These are phyloP conservation scores for Penicillium mononematosum DNA, from an alignment of 495 filamentous ascomycete species.

Conservation along the genomic window DNA sequence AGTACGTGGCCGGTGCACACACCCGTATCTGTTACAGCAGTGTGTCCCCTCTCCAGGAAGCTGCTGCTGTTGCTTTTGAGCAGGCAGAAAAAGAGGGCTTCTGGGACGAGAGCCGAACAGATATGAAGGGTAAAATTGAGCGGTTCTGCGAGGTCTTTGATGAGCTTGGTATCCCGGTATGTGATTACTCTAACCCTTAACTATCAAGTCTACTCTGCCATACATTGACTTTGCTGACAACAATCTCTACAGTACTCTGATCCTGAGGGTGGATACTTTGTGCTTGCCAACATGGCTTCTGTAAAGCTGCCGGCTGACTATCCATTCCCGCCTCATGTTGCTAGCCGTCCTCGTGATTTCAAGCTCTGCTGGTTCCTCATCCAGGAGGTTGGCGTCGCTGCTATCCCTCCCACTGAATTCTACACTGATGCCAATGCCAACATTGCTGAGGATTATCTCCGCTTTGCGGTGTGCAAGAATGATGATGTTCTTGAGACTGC, in stretches of 20 bases:
- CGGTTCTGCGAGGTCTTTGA: constrained; percentile 84
- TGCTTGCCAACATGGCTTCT: constrained; percentile 84
- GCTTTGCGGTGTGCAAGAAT: constrained; percentile 96
- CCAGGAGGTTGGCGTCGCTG: constrained; percentile 90
- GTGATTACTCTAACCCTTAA: constrained; percentile 15
- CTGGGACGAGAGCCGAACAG: constrained; percentile 79
- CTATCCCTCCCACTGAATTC: constrained; percentile 95
- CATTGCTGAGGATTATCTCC: constrained; percentile 86
- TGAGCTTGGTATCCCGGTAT: constrained; percentile 77
- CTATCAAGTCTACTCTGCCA: not conserved
- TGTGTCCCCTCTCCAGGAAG: constrained; percentile 91
- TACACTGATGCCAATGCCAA: constrained; percentile 80
- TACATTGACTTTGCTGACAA: constrained; percentile 9
- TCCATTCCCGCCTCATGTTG: constrained; percentile 84
- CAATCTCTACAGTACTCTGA: constrained; percentile 63
- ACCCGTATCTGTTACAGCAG: constrained; percentile 95
- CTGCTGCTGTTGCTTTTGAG: constrained; percentile 93
- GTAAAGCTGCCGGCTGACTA: constrained; percentile 80
- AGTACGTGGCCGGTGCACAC: constrained; percentile 88
- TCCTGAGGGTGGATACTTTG: constrained; percentile 95
- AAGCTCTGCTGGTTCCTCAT: constrained; percentile 95
- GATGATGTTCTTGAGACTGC: constrained; percentile 86
- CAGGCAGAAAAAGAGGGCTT: constrained; percentile 79
- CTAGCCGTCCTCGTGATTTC: constrained; percentile 83
- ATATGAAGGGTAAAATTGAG: constrained; percentile 89